Evolutionary conservation across 225 moss, liverwort and hornwort genomes (phyloP).

Genomic region (Climacium dendroides): DNA sequence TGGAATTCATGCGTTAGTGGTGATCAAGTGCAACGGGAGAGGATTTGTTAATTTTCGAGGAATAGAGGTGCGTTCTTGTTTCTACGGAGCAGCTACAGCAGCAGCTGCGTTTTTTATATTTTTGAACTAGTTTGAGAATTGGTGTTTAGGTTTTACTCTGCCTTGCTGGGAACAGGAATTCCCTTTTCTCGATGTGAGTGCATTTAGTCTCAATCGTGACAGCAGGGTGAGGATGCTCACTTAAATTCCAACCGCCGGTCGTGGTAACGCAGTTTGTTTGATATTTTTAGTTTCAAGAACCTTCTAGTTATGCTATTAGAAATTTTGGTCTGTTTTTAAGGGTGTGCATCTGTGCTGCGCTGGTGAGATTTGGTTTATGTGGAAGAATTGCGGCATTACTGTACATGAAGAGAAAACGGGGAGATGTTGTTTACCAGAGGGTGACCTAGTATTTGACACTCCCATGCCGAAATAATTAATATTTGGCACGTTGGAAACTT

Average conservation of each 20-base stretch:
- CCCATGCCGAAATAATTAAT: not conserved
- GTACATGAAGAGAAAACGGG: not conserved
- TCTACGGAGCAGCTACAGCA: not conserved
- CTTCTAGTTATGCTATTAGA: not conserved
- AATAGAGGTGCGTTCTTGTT: not conserved
- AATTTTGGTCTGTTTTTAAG: not conserved
- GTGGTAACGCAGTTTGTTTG: not conserved
- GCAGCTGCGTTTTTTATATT: not conserved
- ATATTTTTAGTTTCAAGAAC: not conserved
- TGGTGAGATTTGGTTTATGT: not conserved
- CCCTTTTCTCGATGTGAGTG: not conserved
- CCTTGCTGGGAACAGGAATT: not conserved
- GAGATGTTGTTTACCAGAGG: not conserved
- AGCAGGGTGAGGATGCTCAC: not conserved
- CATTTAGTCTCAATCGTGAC: not conserved
- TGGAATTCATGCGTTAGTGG: not conserved
- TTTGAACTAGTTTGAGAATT: not conserved
- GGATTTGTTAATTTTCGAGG: not conserved
- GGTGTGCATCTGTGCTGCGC: not conserved
- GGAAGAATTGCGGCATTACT: not conserved
- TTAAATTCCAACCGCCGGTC: too few relatives aligned
- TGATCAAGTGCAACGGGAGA: not conserved
- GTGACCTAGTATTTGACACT: not conserved
- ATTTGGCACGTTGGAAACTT: not conserved
- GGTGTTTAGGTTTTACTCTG: not conserved